Conservation (phyloP, 495 filamentous ascomycete species). For the Melanomma pulvis-pyrius region DNA sequence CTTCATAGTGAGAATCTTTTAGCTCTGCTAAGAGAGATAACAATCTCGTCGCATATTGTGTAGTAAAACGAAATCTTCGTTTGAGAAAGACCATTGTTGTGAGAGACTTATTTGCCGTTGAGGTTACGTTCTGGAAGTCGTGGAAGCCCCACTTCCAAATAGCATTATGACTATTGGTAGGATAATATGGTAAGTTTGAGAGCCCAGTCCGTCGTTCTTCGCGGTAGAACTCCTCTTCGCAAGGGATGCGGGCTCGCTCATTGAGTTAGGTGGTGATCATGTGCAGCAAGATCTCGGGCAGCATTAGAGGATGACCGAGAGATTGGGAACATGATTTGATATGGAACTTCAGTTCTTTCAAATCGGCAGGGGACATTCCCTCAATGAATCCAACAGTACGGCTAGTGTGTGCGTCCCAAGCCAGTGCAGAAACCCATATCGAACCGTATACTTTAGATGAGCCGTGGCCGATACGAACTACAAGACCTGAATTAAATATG, state of each 20-base stretch:
- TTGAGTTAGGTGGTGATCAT: constrained; percentile 9
- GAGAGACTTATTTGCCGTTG: neutral
- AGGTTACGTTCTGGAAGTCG: neutral
- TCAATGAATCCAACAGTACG: constrained; percentile 14
- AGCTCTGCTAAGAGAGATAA: neutral
- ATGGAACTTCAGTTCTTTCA: neutral
- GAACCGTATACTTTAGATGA: neutral
- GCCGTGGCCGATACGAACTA: constrained; percentile 4
- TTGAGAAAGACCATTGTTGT: constrained; percentile 9
- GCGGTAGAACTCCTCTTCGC: constrained; percentile 4
- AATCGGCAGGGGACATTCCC: neutral
- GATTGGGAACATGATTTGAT: neutral
- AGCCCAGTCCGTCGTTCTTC: constrained; percentile 9
- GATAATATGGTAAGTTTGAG: neutral
- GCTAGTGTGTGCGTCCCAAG: constrained; percentile 11
- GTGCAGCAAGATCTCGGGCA: constrained; percentile 19
- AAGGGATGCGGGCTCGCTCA: constrained; percentile 9
- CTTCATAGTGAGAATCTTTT: neutral
- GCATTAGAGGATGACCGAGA: constrained; percentile 11
- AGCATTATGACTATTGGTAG: no score
- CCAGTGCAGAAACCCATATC: neutral
- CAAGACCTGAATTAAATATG: neutral
- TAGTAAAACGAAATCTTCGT: constrained; percentile 8
- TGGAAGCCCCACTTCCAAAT: constrained; percentile 13
- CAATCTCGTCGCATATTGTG: neutral